phyloP scores from a whole-genome alignment of 331 rosid species.

The Arachis monticola region DNA sequence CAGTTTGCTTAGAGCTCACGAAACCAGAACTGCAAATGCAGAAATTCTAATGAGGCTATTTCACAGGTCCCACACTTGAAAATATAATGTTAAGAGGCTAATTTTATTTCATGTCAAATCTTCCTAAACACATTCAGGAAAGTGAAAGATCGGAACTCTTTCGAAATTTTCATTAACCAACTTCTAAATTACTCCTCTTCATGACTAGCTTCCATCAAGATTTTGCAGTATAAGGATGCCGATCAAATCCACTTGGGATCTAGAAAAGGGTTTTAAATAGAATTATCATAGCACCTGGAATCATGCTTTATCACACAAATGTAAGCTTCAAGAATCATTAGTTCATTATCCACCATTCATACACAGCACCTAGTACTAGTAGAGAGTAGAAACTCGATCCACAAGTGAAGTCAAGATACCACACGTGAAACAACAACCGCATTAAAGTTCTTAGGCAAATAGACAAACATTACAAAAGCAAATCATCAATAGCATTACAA shows the following conservation, averaged over 20 bases:
- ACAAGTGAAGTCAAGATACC: conserved; percentile 12
- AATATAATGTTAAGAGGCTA: neutral
- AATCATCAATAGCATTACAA: neutral
- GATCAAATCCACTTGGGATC: neutral
- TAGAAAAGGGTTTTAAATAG: conserved; percentile 1
- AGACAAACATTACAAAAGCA: neutral
- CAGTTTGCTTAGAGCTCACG: neutral
- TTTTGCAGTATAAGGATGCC: neutral
- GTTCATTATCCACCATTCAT: neutral
- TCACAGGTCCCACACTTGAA: neutral
- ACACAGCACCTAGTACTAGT: neutral
- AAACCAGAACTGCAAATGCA: neutral
- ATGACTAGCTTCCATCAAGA: neutral
- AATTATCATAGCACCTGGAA: conserved; percentile 1
- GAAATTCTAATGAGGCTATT: no score
- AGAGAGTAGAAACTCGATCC: neutral
- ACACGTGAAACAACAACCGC: neutral
- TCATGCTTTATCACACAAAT: conserved; percentile 9
- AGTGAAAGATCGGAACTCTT: neutral
- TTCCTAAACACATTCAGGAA: neutral
- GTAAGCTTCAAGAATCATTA: neutral
- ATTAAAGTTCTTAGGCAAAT: neutral
- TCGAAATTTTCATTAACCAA: conserved; percentile 3
- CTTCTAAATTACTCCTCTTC: neutral
- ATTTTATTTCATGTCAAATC: neutral